phyloP scores from a whole-genome alignment of 768 basidiomycete genomes.

The Thelephora aurantiotincta region DNA sequence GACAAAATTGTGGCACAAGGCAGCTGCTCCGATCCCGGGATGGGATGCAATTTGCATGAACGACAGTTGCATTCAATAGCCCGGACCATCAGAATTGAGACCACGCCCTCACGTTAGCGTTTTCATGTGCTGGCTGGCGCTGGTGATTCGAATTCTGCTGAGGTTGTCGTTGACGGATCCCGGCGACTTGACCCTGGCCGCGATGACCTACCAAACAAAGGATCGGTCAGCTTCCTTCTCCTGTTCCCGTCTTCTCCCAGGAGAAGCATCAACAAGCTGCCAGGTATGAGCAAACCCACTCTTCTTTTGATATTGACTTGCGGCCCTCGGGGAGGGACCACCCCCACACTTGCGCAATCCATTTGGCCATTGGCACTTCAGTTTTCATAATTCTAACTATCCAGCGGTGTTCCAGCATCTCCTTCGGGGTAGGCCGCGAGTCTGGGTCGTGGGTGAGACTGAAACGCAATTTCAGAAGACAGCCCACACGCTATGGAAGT shows the following conservation, averaged over 20 bases:
- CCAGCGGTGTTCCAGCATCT: constrained; percentile 79
- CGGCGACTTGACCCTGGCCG: constrained; percentile 19
- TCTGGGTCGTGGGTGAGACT: constrained; percentile 61
- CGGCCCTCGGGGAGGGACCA: constrained; percentile 36
- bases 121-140: neutral
- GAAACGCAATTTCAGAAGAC: constrained; percentile 6
- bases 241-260: neutral
- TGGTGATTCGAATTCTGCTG: neutral
- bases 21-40: too few relatives aligned
- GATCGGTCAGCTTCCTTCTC: neutral
- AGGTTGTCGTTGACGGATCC: constrained; percentile 11
- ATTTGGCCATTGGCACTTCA: constrained; percentile 80
- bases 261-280: constrained; percentile 1
- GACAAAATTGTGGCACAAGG: too few relatives aligned
- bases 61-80: too few relatives aligned
- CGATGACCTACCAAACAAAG: constrained; percentile 9
- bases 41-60: too few relatives aligned
- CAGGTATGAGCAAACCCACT: constrained; percentile 11
- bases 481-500: neutral
- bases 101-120: too few relatives aligned
- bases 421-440: constrained; percentile 65
- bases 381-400: constrained; percentile 61
- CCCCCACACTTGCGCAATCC: constrained; percentile 77
- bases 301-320: constrained; percentile 12
- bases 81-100: too few relatives aligned